Percentiles rank a stretch among this genome's conserved stretches.
These are phyloP conservation scores for Ustilago vetiveriae DNA, from an alignment of 1,284 basidiomycete species.

Conservation along the genomic window DNA sequence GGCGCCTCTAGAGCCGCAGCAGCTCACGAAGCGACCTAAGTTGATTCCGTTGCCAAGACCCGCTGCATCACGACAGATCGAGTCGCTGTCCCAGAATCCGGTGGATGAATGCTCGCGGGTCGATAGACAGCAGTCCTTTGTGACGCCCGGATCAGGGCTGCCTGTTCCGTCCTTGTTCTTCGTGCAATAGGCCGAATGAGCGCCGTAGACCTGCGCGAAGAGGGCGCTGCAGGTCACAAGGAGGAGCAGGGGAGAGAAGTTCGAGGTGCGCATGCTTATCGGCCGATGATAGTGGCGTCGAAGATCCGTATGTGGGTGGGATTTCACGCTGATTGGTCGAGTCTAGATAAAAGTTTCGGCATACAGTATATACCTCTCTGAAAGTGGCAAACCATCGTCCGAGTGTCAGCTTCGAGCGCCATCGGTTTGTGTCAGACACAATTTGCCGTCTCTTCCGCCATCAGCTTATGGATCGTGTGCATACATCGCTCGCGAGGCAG, in stretches of 20 bases:
- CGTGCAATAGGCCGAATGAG: slow-evolving; percentile 7
- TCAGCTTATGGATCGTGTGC: too few species aligned
- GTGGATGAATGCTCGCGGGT: slow-evolving; percentile 7
- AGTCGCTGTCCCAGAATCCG: neutral
- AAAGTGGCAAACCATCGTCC: too few species aligned
- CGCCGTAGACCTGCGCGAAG: neutral
- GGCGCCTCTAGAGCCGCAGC: slow-evolving; percentile 4
- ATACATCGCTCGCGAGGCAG: too few species aligned
- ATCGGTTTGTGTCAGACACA: too few species aligned
- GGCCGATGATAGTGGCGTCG: neutral
- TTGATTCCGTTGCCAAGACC: slow-evolving; percentile 13
- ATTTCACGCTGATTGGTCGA: too few species aligned
- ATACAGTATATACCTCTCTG: too few species aligned
- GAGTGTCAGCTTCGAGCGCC: too few species aligned
- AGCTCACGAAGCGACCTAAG: slow-evolving; percentile 4
- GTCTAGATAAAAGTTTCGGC: too few species aligned
- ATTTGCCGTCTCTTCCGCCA: too few species aligned
- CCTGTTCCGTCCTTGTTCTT: neutral
- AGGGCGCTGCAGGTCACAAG: neutral
- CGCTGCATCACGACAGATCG: slow-evolving; percentile 1
- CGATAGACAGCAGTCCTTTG: slow-evolving; percentile 9
- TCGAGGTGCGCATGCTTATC: neutral
- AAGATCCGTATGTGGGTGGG: too few species aligned
- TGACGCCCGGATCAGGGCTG: neutral
- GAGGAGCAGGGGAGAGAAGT: neutral